phyloP scores from a whole-genome alignment of 1,284 basidiomycete species.

The Sanghuangporus weigelae region DNA sequence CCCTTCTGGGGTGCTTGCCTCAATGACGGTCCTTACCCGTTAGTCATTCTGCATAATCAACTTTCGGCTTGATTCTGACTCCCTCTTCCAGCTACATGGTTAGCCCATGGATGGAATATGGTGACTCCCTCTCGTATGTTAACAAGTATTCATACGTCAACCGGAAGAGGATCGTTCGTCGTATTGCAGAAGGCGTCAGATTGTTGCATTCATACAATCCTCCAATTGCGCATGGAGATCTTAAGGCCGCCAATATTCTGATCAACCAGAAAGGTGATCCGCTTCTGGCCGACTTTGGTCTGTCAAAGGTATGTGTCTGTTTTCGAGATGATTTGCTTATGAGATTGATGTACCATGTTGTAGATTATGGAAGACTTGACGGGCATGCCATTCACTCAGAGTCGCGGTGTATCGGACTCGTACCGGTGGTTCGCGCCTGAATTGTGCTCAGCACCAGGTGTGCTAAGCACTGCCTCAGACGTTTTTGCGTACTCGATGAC shows the following conservation, averaged over 20 bases:
- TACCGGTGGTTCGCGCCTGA: constrained; percentile 54
- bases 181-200: constrained; percentile 40
- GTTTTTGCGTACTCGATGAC: constrained; percentile 53
- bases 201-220: constrained; percentile 45
- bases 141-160: constrained; percentile 32
- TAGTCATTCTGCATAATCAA: constrained; percentile 17
- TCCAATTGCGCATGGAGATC: constrained; percentile 48
- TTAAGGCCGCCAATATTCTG: constrained; percentile 48
- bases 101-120: constrained; percentile 51
- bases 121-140: constrained; percentile 45
- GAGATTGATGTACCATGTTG: background rate
- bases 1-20: constrained; percentile 53
- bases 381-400: constrained; percentile 48
- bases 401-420: constrained; percentile 41
- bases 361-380: constrained; percentile 52
- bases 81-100: constrained; percentile 40
- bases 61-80: background rate
- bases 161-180: constrained; percentile 37
- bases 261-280: constrained; percentile 42
- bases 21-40: constrained; percentile 50
- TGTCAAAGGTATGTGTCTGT: constrained; percentile 24
- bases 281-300: constrained; percentile 52
- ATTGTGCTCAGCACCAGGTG: constrained; percentile 43
- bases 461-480: constrained; percentile 43
- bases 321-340: background rate